A percentile compares a stretch with the other conserved stretches of the same genome.
These are phyloP conservation scores for Aspergillus clavatus DNA, from an alignment of 2,329 filamentous ascomycete species.

Conservation along the genomic window DNA sequence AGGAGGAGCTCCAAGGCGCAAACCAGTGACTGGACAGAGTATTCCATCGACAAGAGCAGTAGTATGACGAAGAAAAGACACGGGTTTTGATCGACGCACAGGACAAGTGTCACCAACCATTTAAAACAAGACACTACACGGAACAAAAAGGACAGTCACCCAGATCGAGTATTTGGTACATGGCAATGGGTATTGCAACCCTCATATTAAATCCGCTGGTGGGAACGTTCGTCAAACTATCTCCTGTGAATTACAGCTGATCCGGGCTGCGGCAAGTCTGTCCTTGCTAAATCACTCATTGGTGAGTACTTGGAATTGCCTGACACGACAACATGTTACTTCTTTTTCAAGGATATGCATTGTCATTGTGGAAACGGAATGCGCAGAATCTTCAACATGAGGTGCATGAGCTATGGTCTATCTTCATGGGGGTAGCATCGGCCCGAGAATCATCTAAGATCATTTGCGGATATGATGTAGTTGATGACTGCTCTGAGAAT, in stretches of 20 bases:
- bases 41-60: conserved; percentile 5
- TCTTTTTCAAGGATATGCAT: conserved; percentile 34
- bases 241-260: conserved; percentile 10
- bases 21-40: conserved; percentile 3
- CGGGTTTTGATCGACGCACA: conserved; percentile 6
- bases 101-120: conserved; percentile 20
- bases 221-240: conserved; percentile 12
- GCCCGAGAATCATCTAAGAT: conserved; percentile 2
- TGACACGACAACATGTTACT: conserved; percentile 27
- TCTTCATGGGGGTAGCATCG: conserved; percentile 9
- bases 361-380: conserved; percentile 16
- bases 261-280: conserved; percentile 38
- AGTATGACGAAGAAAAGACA: too few species aligned
- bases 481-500: conserved; percentile 11
- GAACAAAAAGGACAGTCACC: conserved; percentile 31
- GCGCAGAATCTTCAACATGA: conserved; percentile 14
- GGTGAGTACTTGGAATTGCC: conserved; percentile 16
- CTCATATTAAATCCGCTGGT: conserved; percentile 24
- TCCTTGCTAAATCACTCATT: conserved; percentile 31
- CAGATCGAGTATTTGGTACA: conserved; percentile 25
- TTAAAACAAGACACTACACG: conserved; percentile 27
- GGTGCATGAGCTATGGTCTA: conserved; percentile 11
- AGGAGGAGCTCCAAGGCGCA: conserved; percentile 4
- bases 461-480: conserved; percentile 15
- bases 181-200: conserved; percentile 33